Base-by-base conservation (phyloP, 306 rosid species). In the Quercus engelmannii region DNA sequence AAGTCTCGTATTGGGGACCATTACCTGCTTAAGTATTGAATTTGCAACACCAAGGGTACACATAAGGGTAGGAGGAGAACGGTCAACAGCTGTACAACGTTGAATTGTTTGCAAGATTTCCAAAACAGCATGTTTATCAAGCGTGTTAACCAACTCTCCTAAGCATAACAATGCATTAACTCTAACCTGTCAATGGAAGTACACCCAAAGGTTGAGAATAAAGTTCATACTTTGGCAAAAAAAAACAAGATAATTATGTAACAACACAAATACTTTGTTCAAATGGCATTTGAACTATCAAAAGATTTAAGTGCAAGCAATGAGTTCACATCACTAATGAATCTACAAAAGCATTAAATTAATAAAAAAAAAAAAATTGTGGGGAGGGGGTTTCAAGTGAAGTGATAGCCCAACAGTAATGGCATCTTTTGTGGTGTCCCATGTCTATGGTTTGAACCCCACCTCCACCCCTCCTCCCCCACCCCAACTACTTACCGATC, bases 1-100 rank as follows among this genome's bases (percentile, higher is more conserved):
- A 17, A 58, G 23, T 52, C 67, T 26, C n/a, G 26, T 18, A 65
- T 69, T 26, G 38, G 62, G 19, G 21, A 75, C 25, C 5, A 51
- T 76, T 84, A 96, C 99, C 98, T 88, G 92, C 89, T 96, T 93
- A 74, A 87, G 92, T 81, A 96, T 88, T 72, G 99, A 89, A 81
- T 90, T 96, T 78, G 99, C 97, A 82, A 96, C 97, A 74, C 98
- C 97, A 73, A 96, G 98, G 51, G 99, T 93, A 79, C 99, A 96
- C 99, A 96, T 93, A 61, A 96, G 99, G 43, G 99, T 96, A 81
- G 99, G 99, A 76, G 97, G 92, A 83, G 99, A 90, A 61, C 75
- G 97, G 73, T 96, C 99, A 79, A 96, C 99, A 9, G 91, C 97
- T 74, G 98, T 95, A 86, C 99, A 95, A 54, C 98, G 97, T 80